phyloP scores from a whole-genome alignment of 192 early-diverging fungal genomes.

The Gorgonomyces haynaldii region DNA sequence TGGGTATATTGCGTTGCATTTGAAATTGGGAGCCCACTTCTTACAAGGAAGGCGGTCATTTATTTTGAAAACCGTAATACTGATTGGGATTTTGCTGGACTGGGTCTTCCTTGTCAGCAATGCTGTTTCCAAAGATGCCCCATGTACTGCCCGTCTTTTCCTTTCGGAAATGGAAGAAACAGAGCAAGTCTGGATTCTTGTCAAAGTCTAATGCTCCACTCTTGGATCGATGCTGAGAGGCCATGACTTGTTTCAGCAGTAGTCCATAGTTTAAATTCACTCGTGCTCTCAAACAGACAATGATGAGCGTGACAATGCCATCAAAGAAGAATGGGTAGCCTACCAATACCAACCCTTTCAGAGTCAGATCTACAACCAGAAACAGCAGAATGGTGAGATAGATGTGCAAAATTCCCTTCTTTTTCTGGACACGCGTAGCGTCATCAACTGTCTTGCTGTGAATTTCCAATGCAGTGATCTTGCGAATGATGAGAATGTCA shows the following conservation, averaged over 20 bases:
- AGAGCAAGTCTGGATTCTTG: too few species aligned
- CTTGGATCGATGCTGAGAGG: too few species aligned
- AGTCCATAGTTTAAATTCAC: constrained; percentile 6
- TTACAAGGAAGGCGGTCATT: too few species aligned
- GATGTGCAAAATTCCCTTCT: neutral
- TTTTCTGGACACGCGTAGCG: neutral
- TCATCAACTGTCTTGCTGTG: neutral
- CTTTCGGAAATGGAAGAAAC: too few species aligned
- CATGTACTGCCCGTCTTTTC: too few species aligned
- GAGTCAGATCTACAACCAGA: neutral
- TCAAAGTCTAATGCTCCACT: too few species aligned
- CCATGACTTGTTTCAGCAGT: neutral
- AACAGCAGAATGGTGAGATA: neutral
- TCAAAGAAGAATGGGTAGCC: constrained; percentile 9
- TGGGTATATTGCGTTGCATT: too few species aligned
- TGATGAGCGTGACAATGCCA: neutral
- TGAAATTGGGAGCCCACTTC: too few species aligned
- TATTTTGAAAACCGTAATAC: too few species aligned
- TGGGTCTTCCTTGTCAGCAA: too few species aligned
- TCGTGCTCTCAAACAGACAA: neutral
- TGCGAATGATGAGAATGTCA: neutral
- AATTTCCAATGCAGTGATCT: neutral
- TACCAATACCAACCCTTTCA: neutral
- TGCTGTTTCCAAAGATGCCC: too few species aligned
- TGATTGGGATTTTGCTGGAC: too few species aligned